Evolutionary conservation across 1,139 yeast species (phyloP).

Genomic region (Candida anutae): DNA sequence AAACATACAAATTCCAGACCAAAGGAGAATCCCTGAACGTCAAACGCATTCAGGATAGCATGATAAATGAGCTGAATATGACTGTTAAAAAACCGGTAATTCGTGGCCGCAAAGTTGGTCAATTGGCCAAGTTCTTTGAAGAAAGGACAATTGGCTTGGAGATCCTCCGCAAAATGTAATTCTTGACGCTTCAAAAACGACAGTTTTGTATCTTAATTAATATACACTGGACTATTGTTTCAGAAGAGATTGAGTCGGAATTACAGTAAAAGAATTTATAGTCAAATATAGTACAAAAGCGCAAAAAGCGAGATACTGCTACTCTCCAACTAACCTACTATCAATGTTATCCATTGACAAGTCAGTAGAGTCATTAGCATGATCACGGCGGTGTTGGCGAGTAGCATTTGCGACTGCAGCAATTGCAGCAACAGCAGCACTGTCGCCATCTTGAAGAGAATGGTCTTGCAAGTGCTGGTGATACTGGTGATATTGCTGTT

Average conservation of each 20-base stretch:
- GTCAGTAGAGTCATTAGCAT: slow-evolving; percentile 23
- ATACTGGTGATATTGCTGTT: slow-evolving; percentile 27
- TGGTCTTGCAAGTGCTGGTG: slow-evolving; percentile 26
- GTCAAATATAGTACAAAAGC: background rate
- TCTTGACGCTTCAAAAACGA: slow-evolving; percentile 1
- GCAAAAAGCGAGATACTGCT: slow-evolving; percentile 2
- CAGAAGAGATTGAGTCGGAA: background rate
- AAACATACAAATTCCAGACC: slow-evolving; percentile 26
- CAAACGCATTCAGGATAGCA: no score
- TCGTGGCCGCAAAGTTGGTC: slow-evolving; percentile 47
- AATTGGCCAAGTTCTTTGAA: slow-evolving; percentile 48
- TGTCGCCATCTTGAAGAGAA: slow-evolving; percentile 14
- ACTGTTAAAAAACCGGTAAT: slow-evolving; percentile 34
- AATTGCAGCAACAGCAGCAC: slow-evolving; percentile 35
- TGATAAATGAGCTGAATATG: background rate
- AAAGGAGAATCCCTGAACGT: no score
- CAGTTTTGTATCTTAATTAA: slow-evolving; percentile 2
- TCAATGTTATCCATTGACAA: slow-evolving; percentile 43
- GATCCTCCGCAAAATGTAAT: slow-evolving; percentile 31
- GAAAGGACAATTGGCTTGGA: slow-evolving; percentile 49
- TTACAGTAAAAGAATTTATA: background rate
- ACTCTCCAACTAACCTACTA: slow-evolving; percentile 41
- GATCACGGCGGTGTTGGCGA: slow-evolving; percentile 16
- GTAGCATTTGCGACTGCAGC: slow-evolving; percentile 36
- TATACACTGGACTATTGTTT: slow-evolving; percentile 3